A percentile compares a stretch with the other conserved stretches of the same genome.
These are phyloP conservation scores for Teratosphaeria viscida DNA, from an alignment of 2,329 filamentous ascomycete species.

Conservation along the genomic window DNA sequence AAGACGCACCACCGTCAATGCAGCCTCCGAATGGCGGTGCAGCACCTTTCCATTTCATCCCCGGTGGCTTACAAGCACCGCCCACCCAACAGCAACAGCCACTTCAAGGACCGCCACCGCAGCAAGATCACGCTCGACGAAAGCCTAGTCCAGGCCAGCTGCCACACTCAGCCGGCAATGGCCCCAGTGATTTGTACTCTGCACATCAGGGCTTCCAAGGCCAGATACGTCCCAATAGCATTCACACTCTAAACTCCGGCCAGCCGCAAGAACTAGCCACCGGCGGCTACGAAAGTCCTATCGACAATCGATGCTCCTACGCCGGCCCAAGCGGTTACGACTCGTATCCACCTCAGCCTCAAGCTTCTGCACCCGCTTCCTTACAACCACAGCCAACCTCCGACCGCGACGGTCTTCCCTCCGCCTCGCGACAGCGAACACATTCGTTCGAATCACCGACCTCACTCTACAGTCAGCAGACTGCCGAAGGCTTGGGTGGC, in stretches of 20 bases:
- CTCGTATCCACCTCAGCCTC: background rate
- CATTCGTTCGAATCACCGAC: slow-evolving; percentile 21
- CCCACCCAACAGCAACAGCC: slow-evolving; percentile 7
- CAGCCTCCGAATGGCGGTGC: slow-evolving; percentile 10
- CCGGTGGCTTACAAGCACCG: slow-evolving; percentile 20
- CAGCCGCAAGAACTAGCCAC: slow-evolving; percentile 40
- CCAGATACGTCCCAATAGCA: slow-evolving; percentile 30
- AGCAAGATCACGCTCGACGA: slow-evolving; percentile 13
- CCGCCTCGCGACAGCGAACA: slow-evolving; percentile 15
- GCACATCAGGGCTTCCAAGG: slow-evolving; percentile 17
- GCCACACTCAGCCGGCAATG: slow-evolving; percentile 7
- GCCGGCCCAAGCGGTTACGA: slow-evolving; percentile 3
- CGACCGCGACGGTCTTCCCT: slow-evolving; percentile 13
- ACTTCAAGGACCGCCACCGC: background rate
- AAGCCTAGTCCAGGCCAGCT: slow-evolving; percentile 19
- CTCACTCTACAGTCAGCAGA: slow-evolving; percentile 18
- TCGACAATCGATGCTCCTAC: slow-evolving; percentile 35
- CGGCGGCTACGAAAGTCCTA: slow-evolving; percentile 36
- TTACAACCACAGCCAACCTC: slow-evolving; percentile 9
- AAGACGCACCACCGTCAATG: slow-evolving; percentile 9
- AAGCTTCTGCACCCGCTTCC: slow-evolving; percentile 5
- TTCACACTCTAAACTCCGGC: slow-evolving; percentile 28
- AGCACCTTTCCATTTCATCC: slow-evolving; percentile 29
- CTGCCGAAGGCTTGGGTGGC: background rate
- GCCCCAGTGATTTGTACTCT: slow-evolving; percentile 16